A percentile compares a stretch with the other conserved stretches of the same genome.
phyloP scores from a whole-genome alignment of 2,329 filamentous ascomycete genomes.

The Fusarium burgessii region DNA sequence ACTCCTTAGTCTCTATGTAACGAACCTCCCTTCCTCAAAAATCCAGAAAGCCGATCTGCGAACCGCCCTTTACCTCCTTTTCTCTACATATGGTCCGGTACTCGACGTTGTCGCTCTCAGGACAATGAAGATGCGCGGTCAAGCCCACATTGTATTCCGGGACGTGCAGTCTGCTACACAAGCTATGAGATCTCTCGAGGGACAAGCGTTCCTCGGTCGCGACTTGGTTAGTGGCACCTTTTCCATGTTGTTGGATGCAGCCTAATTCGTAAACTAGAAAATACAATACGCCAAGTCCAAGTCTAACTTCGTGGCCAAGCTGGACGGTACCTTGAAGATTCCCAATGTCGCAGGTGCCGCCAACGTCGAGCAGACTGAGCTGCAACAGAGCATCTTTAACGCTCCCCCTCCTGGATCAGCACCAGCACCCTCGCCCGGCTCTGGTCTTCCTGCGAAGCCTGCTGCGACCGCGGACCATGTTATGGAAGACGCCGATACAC shows the following conservation, averaged over 20 bases:
- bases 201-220: slow-evolving; percentile 85
- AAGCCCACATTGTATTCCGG: slow-evolving; percentile 91
- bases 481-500: slow-evolving; percentile 64
- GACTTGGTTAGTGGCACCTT: slow-evolving; percentile 74
- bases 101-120: slow-evolving; percentile 92
- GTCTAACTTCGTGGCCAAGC: slow-evolving; percentile 87
- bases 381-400: slow-evolving; percentile 85
- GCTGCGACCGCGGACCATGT: slow-evolving; percentile 59
- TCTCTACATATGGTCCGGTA: slow-evolving; percentile 92
- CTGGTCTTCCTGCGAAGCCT: slow-evolving; percentile 62
- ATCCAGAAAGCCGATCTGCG: slow-evolving; percentile 90
- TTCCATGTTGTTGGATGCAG: background rate
- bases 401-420: slow-evolving; percentile 67
- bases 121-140: slow-evolving; percentile 92
- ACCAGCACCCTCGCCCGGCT: slow-evolving; percentile 56
- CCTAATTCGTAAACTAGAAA: slow-evolving; percentile 67
- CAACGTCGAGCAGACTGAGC: slow-evolving; percentile 74
- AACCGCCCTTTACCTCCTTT: slow-evolving; percentile 89
- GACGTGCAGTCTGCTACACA: slow-evolving; percentile 93
- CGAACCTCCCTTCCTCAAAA: slow-evolving; percentile 87
- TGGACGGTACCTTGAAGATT: slow-evolving; percentile 89
- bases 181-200: slow-evolving; percentile 89
- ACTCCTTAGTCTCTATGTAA: slow-evolving; percentile 81
- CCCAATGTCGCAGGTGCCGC: slow-evolving; percentile 67
- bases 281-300: slow-evolving; percentile 92